Conservation (phyloP, 2,329 filamentous ascomycete species). For the Tolypocladium sp. region DNA sequence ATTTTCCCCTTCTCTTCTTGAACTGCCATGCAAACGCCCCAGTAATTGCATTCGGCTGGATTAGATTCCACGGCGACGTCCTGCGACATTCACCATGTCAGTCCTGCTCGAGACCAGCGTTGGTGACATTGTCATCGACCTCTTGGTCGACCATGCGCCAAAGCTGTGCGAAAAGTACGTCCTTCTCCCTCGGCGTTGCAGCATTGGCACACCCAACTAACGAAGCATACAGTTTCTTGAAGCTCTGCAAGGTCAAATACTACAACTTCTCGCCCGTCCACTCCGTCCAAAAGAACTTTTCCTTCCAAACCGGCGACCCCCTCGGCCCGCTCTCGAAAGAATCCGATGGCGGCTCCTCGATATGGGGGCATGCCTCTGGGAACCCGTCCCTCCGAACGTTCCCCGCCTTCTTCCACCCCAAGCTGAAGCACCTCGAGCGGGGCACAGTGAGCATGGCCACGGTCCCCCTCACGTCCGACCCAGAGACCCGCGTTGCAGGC, state of each 20-base stretch:
- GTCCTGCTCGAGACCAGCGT: conserved; percentile 87
- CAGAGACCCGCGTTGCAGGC: conserved; percentile 71
- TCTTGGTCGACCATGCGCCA: conserved; percentile 80
- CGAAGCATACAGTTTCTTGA: conserved; percentile 66
- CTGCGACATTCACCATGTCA: conserved; percentile 52
- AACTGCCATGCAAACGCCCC: not conserved
- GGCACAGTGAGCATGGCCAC: conserved; percentile 99
- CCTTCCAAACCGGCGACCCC: conserved; percentile 92
- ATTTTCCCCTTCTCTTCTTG: not conserved
- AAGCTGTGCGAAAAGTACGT: conserved; percentile 92
- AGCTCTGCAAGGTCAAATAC: conserved; percentile 98
- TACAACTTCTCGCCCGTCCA: conserved; percentile 96
- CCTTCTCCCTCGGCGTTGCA: not conserved
- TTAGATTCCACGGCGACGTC: not conserved
- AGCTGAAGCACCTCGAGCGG: conserved; percentile 78
- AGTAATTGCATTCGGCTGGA: not conserved
- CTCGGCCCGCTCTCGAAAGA: conserved; percentile 75
- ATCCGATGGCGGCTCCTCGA: conserved; percentile 86
- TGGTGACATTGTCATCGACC: conserved; percentile 90
- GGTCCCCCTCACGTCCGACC: conserved; percentile 62
- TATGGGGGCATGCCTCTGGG: conserved; percentile 76
- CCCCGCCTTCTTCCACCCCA: conserved; percentile 73
- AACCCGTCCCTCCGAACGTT: conserved; percentile 65
- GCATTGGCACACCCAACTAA: conserved; percentile 38
- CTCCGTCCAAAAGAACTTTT: conserved; percentile 88